phyloP scores from a whole-genome alignment of 2,329 filamentous ascomycete genomes.

The Colletotrichum viniferum region DNA sequence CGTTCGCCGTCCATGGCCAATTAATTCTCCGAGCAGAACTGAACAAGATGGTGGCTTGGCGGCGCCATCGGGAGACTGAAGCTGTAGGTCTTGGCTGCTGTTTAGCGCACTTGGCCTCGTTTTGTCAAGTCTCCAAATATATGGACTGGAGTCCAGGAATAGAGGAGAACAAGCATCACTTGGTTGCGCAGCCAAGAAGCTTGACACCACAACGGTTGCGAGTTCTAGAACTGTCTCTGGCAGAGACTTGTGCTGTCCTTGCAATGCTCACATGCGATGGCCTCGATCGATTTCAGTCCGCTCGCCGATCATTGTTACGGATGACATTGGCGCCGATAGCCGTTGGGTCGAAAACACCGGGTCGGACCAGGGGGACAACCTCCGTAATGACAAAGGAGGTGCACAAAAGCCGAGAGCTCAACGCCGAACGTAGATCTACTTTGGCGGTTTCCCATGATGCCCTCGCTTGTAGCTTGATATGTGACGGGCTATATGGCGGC shows the following conservation, averaged over 20 bases:
- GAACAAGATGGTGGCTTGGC: neutral
- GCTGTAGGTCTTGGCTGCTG: neutral
- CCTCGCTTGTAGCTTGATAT: neutral
- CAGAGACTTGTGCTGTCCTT: neutral
- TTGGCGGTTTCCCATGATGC: neutral
- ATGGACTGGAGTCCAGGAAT: neutral
- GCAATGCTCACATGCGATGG: neutral
- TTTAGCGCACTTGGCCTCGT: neutral
- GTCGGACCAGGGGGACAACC: neutral
- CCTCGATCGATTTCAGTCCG: neutral
- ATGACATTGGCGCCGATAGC: neutral
- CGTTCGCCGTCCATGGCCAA: neutral
- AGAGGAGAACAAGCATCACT: neutral
- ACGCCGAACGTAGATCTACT: neutral
- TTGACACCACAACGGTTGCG: neutral
- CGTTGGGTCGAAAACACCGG: neutral
- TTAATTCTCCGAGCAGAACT: neutral
- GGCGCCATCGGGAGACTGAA: neutral
- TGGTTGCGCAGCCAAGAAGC: neutral
- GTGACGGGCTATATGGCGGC: neutral
- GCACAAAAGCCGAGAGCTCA: neutral
- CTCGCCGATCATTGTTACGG: neutral
- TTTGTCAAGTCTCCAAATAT: constrained; percentile 3
- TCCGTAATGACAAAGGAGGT: neutral
- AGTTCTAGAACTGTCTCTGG: neutral